Conservation (phyloP, 2,329 filamentous ascomycete genomes). For the Madurella mycetomatis region DNA sequence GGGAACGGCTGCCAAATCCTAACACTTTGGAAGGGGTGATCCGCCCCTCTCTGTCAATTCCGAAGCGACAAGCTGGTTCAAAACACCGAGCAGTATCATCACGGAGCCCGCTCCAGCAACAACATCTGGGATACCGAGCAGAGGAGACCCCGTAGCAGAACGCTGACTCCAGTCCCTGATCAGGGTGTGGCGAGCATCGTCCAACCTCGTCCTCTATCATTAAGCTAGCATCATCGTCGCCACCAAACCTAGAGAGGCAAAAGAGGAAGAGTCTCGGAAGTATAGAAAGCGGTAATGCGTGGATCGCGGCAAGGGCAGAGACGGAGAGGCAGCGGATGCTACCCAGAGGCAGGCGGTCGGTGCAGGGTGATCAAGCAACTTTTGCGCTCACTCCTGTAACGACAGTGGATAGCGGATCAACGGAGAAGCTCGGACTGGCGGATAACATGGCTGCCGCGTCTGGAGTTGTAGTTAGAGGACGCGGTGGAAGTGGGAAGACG, state of each 20-base stretch:
- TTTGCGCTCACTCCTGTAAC: not conserved
- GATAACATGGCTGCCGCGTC: too few relatives aligned
- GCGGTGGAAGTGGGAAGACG: not conserved
- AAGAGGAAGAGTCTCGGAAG: not conserved
- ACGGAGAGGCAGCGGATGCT: not conserved
- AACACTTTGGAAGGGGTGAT: slow-evolving; percentile 7
- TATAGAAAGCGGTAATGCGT: not conserved
- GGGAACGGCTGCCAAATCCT: not conserved
- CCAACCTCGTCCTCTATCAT: not conserved
- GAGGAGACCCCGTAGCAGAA: not conserved
- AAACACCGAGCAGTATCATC: not conserved
- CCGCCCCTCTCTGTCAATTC: slow-evolving; percentile 8
- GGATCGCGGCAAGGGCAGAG: not conserved
- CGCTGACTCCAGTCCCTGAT: not conserved
- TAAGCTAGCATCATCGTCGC: not conserved
- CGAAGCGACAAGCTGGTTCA: slow-evolving; percentile 17
- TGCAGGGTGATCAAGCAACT: not conserved
- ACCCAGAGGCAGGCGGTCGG: not conserved
- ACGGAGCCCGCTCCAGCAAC: not conserved
- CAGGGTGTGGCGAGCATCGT: not conserved
- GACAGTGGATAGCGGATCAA: not conserved
- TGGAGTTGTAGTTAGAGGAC: not conserved
- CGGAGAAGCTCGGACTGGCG: not conserved
- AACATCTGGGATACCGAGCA: not conserved
- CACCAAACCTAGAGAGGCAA: not conserved